Evolutionary conservation across 805 yeast species (phyloP), one percentile per base, ranked within the genome.

Genomic region (Lipomyces yamadae): DNA sequence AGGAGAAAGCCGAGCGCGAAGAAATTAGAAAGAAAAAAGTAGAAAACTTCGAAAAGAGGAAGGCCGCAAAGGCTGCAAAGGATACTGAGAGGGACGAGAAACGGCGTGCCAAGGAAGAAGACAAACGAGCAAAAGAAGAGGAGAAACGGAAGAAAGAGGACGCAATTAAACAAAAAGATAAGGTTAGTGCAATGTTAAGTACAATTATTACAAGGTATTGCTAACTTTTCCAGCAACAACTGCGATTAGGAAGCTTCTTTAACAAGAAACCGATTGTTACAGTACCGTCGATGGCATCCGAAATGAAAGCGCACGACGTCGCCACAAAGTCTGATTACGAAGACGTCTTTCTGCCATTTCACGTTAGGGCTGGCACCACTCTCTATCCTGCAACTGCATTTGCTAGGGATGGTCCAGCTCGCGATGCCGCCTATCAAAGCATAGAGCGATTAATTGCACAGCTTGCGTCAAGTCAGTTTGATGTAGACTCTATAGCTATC

Each of bases 311-410:
- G 34, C 33, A 58, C 13, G 39, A 56, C 4, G 54, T 39, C 18
- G 55, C 54, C n/a, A 62, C 39, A 10, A 63, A 64, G 48, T 70
- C 74, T 2, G 78, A 73, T 57, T 79, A 71, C 68, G 71, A 73
- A 39, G 33, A 58, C 7, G 57, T 62, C 6, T 76, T 79, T 55
- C 70, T 77, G 37, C 80, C 80, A 0, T 79, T 76, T 59, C 75
- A 74, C 52, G 68, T 76, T 58, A 76, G 76, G 60, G 42, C 73
- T 1, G 72, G 69, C 58, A 73, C 73, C 5, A 64, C 64, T 4
- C 55, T 76, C 7, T 71, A 58, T 63, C 70, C 68, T 13, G 39
- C 60, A 6, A 66, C 62, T 32, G 60, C 65, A 11, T 66, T 68
- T 58, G 13, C 55, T 7, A 59, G 52, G 2, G 52, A 55, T 32